Base-by-base conservation (phyloP, 208 protist species). In the Leishmania mexicana region DNA sequence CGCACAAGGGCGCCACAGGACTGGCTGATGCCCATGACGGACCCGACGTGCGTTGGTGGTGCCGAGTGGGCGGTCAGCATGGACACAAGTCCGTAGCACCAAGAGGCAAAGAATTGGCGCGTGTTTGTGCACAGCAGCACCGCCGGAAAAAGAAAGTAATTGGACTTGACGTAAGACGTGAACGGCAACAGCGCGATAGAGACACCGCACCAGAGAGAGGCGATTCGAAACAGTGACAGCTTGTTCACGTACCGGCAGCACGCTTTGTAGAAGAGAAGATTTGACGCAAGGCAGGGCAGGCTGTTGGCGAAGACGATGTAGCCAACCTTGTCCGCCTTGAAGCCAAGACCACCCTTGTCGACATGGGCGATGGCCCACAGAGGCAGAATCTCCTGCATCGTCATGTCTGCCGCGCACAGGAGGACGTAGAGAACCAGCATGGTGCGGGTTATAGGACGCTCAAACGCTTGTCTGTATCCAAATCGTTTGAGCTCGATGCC, bases 21-120 rank as follows among this genome's bases (percentile, higher is more conserved):
- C 70, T 95, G 92, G 38, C 85, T 91, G 65, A 95, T 88, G 49
- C 92, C 92, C 83, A 90, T 92, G 74, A 90, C 83, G 10, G 89
- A 81, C 11, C 92, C 92, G 21, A 94, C 80, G 58, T 88, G 83
- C 10, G 79, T 79, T 17, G 82, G 76, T 19, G 92, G 92, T 19
- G 92, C 90, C 3, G 87, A 90, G 21, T 87, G 83, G 7, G 90
- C 88, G 4, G 90, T 87, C 71, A 94, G 83, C 79, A 94, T 86
- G 38, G 88, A 88, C 53, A 91, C 76, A 28, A 95, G 75, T 7
- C 85, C 83, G 85, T 93, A 94, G 17, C 75, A 72, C 89, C 89
- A 93, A 38, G 90, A 90, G 17, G 85, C 76, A 42, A 82, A 85
- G 62, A 94, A 82, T 68, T 94, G 85, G 3, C 87, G 84, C 3